Base-by-base conservation (phyloP, 495 filamentous ascomycete species). In the Lasiosphaeria hispida region DNA sequence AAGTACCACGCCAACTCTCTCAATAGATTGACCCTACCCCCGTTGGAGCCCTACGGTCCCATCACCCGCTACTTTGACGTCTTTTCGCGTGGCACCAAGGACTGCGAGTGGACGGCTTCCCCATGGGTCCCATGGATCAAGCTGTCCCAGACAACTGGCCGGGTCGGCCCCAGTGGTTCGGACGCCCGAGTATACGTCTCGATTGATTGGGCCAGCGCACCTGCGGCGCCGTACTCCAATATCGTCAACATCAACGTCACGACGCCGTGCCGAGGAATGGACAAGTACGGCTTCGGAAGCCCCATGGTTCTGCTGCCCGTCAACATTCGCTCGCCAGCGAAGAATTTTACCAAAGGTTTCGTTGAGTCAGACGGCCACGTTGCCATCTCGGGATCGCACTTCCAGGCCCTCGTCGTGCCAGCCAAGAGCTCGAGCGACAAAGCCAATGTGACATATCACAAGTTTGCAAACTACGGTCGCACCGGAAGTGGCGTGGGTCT, bases 51-150 rank as follows among this genome's bases (percentile, higher is more conserved):
- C 6, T 90, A 86, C 60, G 82, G 84, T n/a, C 79, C 80, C 0
- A 63, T 65, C 1, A 77, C 75, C 1, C 80, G 85, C 50, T 89
- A 78, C 73, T 82, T 90, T 50, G 87, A 90, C 38, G 75, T 91
- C 59, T 91, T 84, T 67, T 79, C 76, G 35, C 77, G 83, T 33
- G 87, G 88, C 35, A 83, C 79, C 0, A 66, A 76, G 15, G 72
- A 72, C 14, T 86, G 86, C 65, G 68, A 70, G 48, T 91, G 83
- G 79, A 77, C 60, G 4, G 75, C 85, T 30, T 69, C 76, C 4
- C 73, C 80, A 1, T 70, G 73, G 52, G 64, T 77, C 30, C 59
- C 77, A 4, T 90, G 84, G 77, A 76, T 90, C 33, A 78, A 76
- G 48, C 72, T 85, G 8, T 81, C 81, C 3, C 75, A 80, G 33